These are phyloP conservation scores for Synchytrium microbalum DNA, from an alignment of 371 early-diverging fungal species.

Conservation along the genomic window DNA sequence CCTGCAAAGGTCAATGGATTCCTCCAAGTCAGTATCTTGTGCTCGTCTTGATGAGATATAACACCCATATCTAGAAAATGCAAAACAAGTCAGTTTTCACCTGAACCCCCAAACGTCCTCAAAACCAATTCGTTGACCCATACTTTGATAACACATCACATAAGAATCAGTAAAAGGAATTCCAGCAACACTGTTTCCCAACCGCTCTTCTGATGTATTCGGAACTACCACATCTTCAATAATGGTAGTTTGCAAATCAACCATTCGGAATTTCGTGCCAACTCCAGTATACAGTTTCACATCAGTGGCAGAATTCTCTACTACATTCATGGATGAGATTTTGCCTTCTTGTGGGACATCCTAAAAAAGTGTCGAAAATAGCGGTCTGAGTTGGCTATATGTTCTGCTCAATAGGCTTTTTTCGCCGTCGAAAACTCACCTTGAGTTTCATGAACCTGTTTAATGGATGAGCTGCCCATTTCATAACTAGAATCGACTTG, in stretches of 20 bases:
- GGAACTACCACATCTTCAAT: constrained; percentile 24
- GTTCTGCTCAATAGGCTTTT: no score
- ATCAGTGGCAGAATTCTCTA: constrained; percentile 17
- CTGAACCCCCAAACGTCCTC: neutral
- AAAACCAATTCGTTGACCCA: constrained; percentile 7
- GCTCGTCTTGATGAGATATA: constrained; percentile 9
- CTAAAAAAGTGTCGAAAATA: constrained; percentile 5
- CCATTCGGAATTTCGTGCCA: constrained; percentile 19
- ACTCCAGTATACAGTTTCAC: constrained; percentile 22
- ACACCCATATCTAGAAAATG: constrained; percentile 22
- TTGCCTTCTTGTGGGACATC: constrained; percentile 21
- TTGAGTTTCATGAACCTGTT: constrained; percentile 44
- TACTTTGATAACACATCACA: constrained; percentile 36
- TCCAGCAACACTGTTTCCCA: constrained; percentile 28
- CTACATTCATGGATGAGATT: constrained; percentile 25
- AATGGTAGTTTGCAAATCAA: constrained; percentile 27
- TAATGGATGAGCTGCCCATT: constrained; percentile 46
- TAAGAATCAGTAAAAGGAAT: constrained; percentile 20
- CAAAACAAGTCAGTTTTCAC: constrained; percentile 3
- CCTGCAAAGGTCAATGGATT: constrained; percentile 38
- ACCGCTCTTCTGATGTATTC: constrained; percentile 16
- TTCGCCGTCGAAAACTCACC: constrained; percentile 20
- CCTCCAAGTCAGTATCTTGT: constrained; percentile 32
- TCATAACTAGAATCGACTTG: constrained; percentile 30
- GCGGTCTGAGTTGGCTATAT: neutral